Conservation (phyloP, 805 yeast genomes). For the Saccharomycopsis amapae region DNA sequence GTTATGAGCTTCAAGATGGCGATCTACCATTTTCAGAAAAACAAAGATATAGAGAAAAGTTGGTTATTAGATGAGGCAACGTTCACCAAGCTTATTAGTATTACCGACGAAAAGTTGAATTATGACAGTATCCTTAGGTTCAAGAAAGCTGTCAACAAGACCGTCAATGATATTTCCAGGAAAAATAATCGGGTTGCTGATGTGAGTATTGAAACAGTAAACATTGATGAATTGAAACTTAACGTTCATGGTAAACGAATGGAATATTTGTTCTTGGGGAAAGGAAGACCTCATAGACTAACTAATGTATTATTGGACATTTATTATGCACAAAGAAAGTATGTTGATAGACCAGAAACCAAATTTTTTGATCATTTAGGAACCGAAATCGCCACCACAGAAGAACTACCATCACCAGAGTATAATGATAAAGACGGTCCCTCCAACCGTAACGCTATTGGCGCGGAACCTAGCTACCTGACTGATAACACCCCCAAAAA, state of each 20-base stretch:
- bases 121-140: constrained; percentile 41
- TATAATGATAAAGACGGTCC: not conserved
- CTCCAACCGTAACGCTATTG: too few species aligned
- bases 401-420: not conserved
- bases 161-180: constrained; percentile 56
- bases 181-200: constrained; percentile 27
- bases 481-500: too few species aligned
- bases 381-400: constrained; percentile 1
- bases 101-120: constrained; percentile 38
- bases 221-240: constrained; percentile 28
- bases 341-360: constrained; percentile 4
- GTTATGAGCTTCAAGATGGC: constrained; percentile 60
- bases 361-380: constrained; percentile 1
- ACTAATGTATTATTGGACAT: constrained; percentile 34
- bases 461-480: too few species aligned
- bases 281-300: constrained; percentile 30
- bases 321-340: constrained; percentile 27
- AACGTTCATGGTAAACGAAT: constrained; percentile 29
- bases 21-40: constrained; percentile 73
- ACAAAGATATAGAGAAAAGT: constrained; percentile 4
- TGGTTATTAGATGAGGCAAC: constrained; percentile 19
- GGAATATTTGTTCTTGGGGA: constrained; percentile 29
- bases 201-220: constrained; percentile 30
- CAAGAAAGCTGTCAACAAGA: constrained; percentile 61
- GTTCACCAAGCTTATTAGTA: constrained; percentile 33